Conservation (phyloP, 208 protist genomes). For the Balamuthia mandrillaris region DNA sequence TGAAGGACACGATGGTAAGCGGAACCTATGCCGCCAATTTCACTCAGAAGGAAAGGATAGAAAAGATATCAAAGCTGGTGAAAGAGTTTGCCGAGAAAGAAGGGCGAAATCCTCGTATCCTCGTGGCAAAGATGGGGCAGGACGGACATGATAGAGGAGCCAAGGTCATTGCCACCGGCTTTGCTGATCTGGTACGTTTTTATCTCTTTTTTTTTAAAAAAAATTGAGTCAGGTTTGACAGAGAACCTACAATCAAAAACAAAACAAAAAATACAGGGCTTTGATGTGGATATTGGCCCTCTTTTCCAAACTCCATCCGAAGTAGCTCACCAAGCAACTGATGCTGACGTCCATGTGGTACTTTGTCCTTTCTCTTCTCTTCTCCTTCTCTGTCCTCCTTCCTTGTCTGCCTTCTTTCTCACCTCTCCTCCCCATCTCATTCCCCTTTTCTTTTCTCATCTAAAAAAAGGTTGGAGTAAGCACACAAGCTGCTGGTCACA, state of each 20-base stretch:
- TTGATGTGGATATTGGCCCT: slow-evolving; percentile 90
- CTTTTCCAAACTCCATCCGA: slow-evolving; percentile 59
- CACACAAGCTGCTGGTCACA: slow-evolving; percentile 73
- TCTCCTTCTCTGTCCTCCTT: neutral
- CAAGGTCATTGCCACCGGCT: slow-evolving; percentile 90
- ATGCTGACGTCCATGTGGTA: slow-evolving; percentile 92
- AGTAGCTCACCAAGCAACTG: slow-evolving; percentile 81
- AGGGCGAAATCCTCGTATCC: slow-evolving; percentile 83
- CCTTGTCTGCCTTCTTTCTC: neutral
- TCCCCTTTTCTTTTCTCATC: slow-evolving; percentile 58
- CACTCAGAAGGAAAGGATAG: slow-evolving; percentile 6
- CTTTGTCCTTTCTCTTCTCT: too few species aligned
- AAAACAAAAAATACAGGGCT: too few species aligned
- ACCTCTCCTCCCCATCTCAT: neutral
- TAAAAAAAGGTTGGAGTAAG: slow-evolving; percentile 67
- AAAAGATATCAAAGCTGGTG: neutral
- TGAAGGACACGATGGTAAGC: slow-evolving; percentile 14
- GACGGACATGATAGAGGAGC: slow-evolving; percentile 91
- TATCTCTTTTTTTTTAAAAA: too few species aligned
- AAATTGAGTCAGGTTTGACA: too few species aligned
- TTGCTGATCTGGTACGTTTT: slow-evolving; percentile 91
- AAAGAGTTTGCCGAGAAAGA: slow-evolving; percentile 1
- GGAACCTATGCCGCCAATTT: neutral
- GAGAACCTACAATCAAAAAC: too few species aligned
- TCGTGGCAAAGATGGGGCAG: slow-evolving; percentile 94